Base-by-base conservation (phyloP, 371 early-diverging fungal genomes). In the Fennellomyces sp. region DNA sequence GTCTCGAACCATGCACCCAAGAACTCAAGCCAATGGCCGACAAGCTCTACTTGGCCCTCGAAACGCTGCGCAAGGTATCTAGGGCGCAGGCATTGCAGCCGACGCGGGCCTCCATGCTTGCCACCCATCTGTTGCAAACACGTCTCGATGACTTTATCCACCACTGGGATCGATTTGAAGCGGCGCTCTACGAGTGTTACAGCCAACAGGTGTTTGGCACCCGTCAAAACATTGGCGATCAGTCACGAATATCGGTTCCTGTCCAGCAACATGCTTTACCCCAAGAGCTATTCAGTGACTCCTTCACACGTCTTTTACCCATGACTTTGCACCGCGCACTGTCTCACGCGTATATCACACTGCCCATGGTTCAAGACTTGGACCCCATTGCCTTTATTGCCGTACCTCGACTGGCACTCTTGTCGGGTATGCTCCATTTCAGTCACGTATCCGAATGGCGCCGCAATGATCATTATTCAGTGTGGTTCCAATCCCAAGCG, bases 401-500 rank as follows among this genome's bases (percentile, higher is more conserved):
- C 15, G 12, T 72, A 26, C 72, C 72, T 19, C 56, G 72, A 15
- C 25, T 72, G 5, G 53, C 72, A n/a, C 15, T 72, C 11, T 39
- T 72, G 27, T 68, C 72, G 12, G 72, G 72, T 26, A 51, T 65
- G 33, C 65, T 68, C 8, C 68, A 68, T 65, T 33, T 72, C 17
- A 28, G 59, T n/a, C 63, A 64, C 42, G 25, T 61, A 10, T 62
- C 65, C 23, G 56, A 52, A 6, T 72, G 72, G 72, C 41, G 65
- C 30, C 41, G 19, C 11, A 11, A 47, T 29, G 12, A 25, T 30
- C 6, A 19, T 11, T 42, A 28, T 31, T 26, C 56, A 12, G 33
- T 50, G 8, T 50, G 45, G 45, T 45, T 45, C n/a, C 45, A 33
- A 35, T 26, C 33, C 11, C 49, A 23, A 41, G 50, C 11, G 13